Base-by-base conservation (phyloP, 805 yeast genomes). In the Saturnispora hagleri region DNA sequence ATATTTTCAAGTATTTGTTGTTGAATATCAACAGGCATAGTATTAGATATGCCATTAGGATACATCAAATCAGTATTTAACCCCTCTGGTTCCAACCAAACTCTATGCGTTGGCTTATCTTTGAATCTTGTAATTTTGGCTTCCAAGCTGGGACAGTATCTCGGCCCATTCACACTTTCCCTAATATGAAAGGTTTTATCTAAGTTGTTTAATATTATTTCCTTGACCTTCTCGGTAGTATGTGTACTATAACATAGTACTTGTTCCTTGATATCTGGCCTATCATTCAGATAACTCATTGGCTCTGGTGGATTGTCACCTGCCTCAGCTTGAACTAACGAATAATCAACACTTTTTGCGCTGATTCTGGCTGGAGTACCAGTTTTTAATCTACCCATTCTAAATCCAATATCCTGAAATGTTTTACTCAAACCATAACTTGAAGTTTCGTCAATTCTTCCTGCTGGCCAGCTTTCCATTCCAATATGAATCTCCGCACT, bases 71-170 rank as follows among this genome's bases (percentile, higher is more conserved):
- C 83, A 0, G 91, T 79, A 59, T 87, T 84, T 17, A 90, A 70
- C 0, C 99, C 99, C 66, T 93, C 99, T 0, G 97, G 98, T 67
- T 93, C 99, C 7, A 93, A 71, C 99, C 99, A 93, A 4, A 93
- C 81, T 52, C 84, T 76, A 64, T 93, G 99, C 0, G 80, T 71
- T 3, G 74, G 69, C 62, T 86, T 90, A 45, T 86, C 86, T 2
- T 87, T 73, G 63, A 93, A 93, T 57, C 89, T 77, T 41, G 86
- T 77, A 28, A 93, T 73, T 63, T 93, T 93, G 5, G 95, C 81
- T 65, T 93, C 99, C 48, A 93, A 81, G 0, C 98, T 91, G 0
- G 99, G 99, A 67, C 99, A 93, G 65, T 93, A 93, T 28, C 99
- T 71, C 2, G 99, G 99, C 0, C 99, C 99, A 59, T 87, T 87